Evolutionary conservation across 2,329 filamentous ascomycete genomes (phyloP), one percentile per base, ranked within the genome.

Genomic region (Blastomyces silverae): DNA sequence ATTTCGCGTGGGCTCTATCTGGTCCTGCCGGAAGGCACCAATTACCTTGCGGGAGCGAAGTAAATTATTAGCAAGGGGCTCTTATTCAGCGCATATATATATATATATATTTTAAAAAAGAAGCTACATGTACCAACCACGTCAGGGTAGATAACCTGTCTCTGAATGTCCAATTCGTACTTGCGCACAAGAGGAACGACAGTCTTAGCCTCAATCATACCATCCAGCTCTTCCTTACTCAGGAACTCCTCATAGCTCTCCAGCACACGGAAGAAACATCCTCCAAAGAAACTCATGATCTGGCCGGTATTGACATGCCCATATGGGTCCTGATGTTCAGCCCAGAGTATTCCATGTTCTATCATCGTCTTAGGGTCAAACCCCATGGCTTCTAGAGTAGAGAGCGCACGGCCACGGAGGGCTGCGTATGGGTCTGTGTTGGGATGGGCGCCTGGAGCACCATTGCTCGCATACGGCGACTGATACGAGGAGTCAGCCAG

Each of bases 1-100:
- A 22, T 50, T 50, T 50, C 46, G 46, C n/a, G 46, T 50, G 46
- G 46, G 46, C 46, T 50, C 46, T 50, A 50, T 50, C n/a, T n/a
- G 8, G n/a, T 50, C 46, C 2, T 50, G n/a, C 20, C n/a, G 46
- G 20, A n/a, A 50, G 2, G n/a, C 46, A 17, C 7, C n/a, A 50
- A 50, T 50, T 22, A 50, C 6, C 46, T 22, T 50, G 46, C 6
- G 46, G 20, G 8, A 37, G 34, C 34, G 10, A 37, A 37, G 3
- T n/a, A 50, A 20, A 22, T 50, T 22, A 25, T 22, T 25, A 50
- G 46, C 8, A 50, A 50, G n/a, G 11, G 46, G 7, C 10, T 2
- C 7, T 48, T n/a, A n/a, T n/a, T n/a, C n/a, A n/a, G n/a, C n/a
- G n/a, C n/a, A n/a, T n/a, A n/a, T n/a, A n/a, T n/a, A n/a, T n/a